Conservation (phyloP, 495 filamentous ascomycete species). For the Xylaria intraflava region DNA sequence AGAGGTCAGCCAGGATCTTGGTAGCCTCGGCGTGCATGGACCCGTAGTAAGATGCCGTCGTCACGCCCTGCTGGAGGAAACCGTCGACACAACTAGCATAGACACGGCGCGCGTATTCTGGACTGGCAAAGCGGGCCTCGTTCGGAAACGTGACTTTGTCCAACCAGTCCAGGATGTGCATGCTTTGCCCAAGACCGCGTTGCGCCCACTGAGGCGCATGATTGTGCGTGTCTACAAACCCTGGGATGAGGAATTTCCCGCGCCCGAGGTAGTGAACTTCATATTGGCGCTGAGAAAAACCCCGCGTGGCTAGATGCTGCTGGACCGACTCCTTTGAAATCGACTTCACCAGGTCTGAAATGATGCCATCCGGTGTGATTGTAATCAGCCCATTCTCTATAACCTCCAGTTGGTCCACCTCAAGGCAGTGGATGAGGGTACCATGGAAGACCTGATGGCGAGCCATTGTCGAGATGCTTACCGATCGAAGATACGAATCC, state of each 20-base stretch:
- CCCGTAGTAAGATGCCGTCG: conserved; percentile 60
- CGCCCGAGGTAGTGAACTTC: conserved; percentile 35
- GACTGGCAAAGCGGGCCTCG: conserved; percentile 52
- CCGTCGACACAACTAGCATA: conserved; percentile 51
- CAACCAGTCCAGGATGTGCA: conserved; percentile 55
- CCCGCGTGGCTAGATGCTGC: conserved; percentile 8
- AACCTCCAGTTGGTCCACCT: conserved; percentile 37
- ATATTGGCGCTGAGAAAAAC: conserved; percentile 3
- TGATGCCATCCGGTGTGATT: conserved; percentile 36
- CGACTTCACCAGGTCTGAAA: conserved; percentile 27
- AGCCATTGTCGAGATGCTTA: conserved; percentile 1
- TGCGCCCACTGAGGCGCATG: conserved; percentile 60
- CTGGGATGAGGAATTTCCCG: conserved; percentile 53
- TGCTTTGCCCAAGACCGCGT: conserved; percentile 52
- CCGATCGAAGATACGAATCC: background rate
- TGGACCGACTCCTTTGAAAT: conserved; percentile 8
- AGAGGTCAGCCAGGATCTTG: conserved; percentile 53
- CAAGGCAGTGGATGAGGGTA: conserved; percentile 46
- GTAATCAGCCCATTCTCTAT: conserved; percentile 43
- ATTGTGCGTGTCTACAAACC: conserved; percentile 60
- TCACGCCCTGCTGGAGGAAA: conserved; percentile 56
- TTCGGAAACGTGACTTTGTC: conserved; percentile 55
- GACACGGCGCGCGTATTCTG: conserved; percentile 43
- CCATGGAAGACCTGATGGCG: conserved; percentile 43
- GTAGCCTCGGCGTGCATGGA: conserved; percentile 53